A percentile compares a stretch with the other conserved stretches of the same genome.
phyloP scores from a whole-genome alignment of 805 yeast genomes.

The Yarrowia osloensis region DNA sequence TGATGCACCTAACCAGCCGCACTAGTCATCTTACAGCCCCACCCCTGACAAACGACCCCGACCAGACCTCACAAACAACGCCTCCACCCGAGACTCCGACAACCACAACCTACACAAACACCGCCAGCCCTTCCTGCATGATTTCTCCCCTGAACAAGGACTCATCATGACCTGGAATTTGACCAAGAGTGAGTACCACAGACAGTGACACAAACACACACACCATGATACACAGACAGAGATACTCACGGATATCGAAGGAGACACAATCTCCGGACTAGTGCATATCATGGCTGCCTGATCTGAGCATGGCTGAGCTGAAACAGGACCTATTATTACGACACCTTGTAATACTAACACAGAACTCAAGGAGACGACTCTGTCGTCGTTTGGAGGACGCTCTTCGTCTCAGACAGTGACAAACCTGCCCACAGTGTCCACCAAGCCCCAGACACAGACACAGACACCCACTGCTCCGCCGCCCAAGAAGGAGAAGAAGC shows the following conservation, averaged over 20 bases:
- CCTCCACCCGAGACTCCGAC: not conserved
- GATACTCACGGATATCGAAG: no score
- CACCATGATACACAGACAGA: not conserved
- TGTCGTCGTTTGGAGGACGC: constrained; percentile 23
- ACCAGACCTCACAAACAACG: not conserved
- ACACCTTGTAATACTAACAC: not conserved
- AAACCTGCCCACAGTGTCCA: constrained; percentile 1
- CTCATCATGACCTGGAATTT: constrained; percentile 18
- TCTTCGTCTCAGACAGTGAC: constrained; percentile 20
- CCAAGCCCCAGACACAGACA: not conserved
- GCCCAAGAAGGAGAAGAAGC: not conserved
- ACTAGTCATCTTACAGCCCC: constrained; percentile 9
- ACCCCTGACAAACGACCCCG: not conserved
- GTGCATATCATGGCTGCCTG: not conserved
- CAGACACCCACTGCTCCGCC: not conserved
- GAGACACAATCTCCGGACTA: no score
- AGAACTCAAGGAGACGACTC: constrained; percentile 25
- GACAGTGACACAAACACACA: not conserved
- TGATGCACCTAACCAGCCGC: constrained; percentile 1
- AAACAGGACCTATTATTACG: no score
- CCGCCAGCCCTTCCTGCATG: not conserved
- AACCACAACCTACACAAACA: not conserved
- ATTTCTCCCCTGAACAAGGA: not conserved
- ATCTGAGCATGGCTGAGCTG: not conserved
- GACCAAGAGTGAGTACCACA: constrained; percentile 12